Evolutionary conservation across 768 basidiomycete genomes (phyloP), one percentile per base, ranked within the genome.

Genomic region (Macrocybe gigantea): DNA sequence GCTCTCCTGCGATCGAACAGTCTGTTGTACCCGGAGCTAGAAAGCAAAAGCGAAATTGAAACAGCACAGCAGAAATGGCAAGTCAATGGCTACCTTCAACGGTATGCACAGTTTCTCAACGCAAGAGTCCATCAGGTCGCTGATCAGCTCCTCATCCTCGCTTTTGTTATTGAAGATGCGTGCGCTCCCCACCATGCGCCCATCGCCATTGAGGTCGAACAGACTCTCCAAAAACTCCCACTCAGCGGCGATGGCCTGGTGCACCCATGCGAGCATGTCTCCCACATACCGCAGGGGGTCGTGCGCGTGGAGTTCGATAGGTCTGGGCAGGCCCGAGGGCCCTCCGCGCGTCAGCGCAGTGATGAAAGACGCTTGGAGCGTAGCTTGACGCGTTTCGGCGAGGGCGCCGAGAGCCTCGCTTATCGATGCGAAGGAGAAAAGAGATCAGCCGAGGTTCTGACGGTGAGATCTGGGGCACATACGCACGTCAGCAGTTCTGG

Each of bases 221-320:
- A 98, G 64, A 33, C 81, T 74, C 58, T 97, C 93, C 14, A 99
- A 74, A 57, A 94, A 93, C 67, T 98, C 96, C 38, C 85, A 85
- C 60, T 99, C 96, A 1, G 88, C 88, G 0, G 96, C 96, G 51
- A 96, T 92, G 0, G 87, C 80, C 53, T 98, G 95, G 65, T 99
- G 95, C 1, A 97, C 84, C 95, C 95, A 97, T 0, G 94, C 95
- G 6, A 98, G 81, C 90, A 98, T 98, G 65, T 98, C 95, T 10
- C 96, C 96, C 10, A 95, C 83, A 61, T 99, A 99, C 32, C 95
- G 83, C 54, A 93, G 77, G 0, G 96, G 95, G 62, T 99, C 96
- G 57, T 99, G 96, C 0, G 96, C 96, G 59, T 99, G 96, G 3
- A 99, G 74, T 62, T 98, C 96, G 52, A 99, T 98, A 0, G 95